These are phyloP conservation scores for Hapsidospora chrysogenum DNA, from an alignment of 495 filamentous ascomycete genomes.

Conservation along the genomic window DNA sequence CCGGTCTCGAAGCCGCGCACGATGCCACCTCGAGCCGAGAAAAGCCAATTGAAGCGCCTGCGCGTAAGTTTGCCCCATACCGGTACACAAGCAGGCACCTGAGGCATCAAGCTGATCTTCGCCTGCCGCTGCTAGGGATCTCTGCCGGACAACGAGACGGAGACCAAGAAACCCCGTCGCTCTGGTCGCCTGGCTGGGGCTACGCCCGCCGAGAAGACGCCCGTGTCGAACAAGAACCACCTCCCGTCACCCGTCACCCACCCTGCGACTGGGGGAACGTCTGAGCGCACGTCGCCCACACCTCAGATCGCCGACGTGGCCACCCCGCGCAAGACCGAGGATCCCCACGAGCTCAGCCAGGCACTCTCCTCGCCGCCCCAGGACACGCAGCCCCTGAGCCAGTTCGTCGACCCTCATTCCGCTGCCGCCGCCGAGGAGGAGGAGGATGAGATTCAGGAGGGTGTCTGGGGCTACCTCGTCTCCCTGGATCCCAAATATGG, in stretches of 20 bases:
- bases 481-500: conserved; percentile 55
- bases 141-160: conserved; percentile 21
- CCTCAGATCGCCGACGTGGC: conserved; percentile 44
- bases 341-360: conserved; percentile 23
- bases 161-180: conserved; percentile 51
- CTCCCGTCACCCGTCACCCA: conserved; percentile 76
- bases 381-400: conserved; percentile 53
- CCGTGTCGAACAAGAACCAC: conserved; percentile 44
- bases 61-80: conserved; percentile 27
- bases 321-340: conserved; percentile 32
- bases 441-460: conserved; percentile 71
- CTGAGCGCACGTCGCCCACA: conserved; percentile 50
- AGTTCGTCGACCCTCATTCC: conserved; percentile 55
- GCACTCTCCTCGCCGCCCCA: conserved; percentile 37
- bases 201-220: conserved; percentile 32
- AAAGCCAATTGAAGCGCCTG: conserved; percentile 37
- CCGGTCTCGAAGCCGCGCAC: neutral
- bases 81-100: too few species aligned
- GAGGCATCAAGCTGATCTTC: conserved; percentile 11
- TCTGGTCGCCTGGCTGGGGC: conserved; percentile 38
- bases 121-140: conserved; percentile 20
- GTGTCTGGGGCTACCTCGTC: conserved; percentile 90
- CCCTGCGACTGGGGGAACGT: conserved; percentile 36
- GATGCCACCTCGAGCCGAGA: conserved; percentile 38
- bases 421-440: conserved; percentile 65